These are phyloP conservation scores for Trifolium subterraneum DNA, from an alignment of 306 rosid genomes.

Conservation along the genomic window DNA sequence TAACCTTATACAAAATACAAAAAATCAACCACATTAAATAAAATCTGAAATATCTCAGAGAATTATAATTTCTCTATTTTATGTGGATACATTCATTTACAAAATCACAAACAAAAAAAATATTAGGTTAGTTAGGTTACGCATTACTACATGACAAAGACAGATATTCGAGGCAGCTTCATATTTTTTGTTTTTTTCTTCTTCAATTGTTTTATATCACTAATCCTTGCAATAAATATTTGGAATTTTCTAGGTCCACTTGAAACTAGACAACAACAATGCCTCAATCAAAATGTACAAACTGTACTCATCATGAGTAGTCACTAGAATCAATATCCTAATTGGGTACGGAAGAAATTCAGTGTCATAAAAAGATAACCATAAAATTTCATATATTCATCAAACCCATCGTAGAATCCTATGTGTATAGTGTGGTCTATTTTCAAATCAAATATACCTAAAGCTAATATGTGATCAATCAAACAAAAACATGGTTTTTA, in stretches of 20 bases:
- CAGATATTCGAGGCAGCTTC: background rate
- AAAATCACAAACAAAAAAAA: too few species aligned
- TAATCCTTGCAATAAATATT: background rate
- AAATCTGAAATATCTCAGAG: too few species aligned
- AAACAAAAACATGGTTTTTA: background rate
- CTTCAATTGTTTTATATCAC: background rate
- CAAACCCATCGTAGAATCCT: background rate
- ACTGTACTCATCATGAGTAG: conserved; percentile 8
- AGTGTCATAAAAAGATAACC: background rate
- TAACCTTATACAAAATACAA: too few species aligned
- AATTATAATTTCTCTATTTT: too few species aligned
- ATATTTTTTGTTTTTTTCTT: background rate
- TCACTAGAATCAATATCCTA: background rate
- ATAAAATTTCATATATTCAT: background rate
- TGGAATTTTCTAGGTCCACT: background rate
- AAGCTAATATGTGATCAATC: background rate
- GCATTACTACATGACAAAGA: too few species aligned
- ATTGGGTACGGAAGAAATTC: background rate
- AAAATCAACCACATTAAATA: too few species aligned
- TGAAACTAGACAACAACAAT: background rate
- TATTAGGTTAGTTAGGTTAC: too few species aligned
- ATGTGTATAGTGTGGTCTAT: background rate
- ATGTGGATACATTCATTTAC: too few species aligned
- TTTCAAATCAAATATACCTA: background rate
- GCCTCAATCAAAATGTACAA: background rate